Evolutionary conservation across 768 basidiomycete species (phyloP), one percentile per base, ranked within the genome.

Genomic region (Lactarius hatsudake): DNA sequence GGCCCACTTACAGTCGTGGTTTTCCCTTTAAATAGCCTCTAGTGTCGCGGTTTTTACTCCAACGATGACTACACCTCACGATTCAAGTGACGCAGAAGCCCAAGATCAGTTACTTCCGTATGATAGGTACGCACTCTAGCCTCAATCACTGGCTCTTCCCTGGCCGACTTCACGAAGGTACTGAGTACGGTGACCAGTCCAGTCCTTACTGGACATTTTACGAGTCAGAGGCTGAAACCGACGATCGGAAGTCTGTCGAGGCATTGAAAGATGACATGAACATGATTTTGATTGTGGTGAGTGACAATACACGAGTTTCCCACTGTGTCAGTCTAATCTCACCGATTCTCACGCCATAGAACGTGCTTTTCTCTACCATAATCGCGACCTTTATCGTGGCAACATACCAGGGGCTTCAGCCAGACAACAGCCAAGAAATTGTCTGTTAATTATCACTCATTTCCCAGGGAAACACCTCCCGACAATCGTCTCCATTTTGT

Each of bases 131-230:
- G 26, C 15, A 13, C 23, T 51, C 48, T 26, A 53, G 23, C 48
- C 23, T 26, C 9, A 15, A 9, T 26, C 26, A 23, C 5, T 23
- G 48, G 12, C 4, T 15, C 26, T 53, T 23, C 48, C 12, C n/a
- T 1, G 12, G 13, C 51, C 26, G 12, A 53, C 23, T 53, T 53
- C 0, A 12, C 23, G 26, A 53, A 53, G 51, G 6, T 26, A 23
- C 51, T 53, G 51, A 53, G 12, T 53, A 53, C 10, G 51, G 51
- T 4, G 51, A 53, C 51, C 36, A 36, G 12, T 6, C 65, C 10
- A 36, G 36, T 66, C 65, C 10, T 32, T 62, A 70, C n/a, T 71
- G 71, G 70, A 64, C 60, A 17, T 12, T 63, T 15, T 71, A 71
- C 32, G 28, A 0, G 6, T 56, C 59, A 15, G 70, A 71, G 28